These are phyloP conservation scores for Panus rudis DNA, from an alignment of 768 basidiomycete genomes.

Conservation along the genomic window DNA sequence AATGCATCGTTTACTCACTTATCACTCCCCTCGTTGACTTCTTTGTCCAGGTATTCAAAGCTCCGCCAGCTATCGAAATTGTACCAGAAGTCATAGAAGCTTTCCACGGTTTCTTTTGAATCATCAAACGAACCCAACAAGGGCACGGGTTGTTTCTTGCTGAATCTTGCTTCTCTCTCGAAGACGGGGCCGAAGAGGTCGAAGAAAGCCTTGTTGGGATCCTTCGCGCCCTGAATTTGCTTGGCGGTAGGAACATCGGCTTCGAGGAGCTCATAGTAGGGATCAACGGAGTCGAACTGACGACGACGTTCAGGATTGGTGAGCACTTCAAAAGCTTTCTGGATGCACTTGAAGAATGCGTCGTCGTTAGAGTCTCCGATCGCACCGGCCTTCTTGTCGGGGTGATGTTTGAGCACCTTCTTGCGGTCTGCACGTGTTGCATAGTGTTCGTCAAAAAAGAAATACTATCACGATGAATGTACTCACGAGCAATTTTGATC, in stretches of 20 bases:
- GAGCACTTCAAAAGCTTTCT: conserved; percentile 95
- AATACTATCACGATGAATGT: neutral
- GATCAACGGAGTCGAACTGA: conserved; percentile 97
- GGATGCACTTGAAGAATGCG: conserved; percentile 99
- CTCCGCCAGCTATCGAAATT: conserved; percentile 98
- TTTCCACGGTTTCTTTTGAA: conserved; percentile 77
- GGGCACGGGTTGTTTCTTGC: conserved; percentile 77
- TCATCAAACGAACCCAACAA: conserved; percentile 64
- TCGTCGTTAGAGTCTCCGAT: conserved; percentile 90
- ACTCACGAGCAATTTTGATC: conserved; percentile 93
- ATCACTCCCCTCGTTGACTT: conserved; percentile 96
- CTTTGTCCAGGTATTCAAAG: conserved; percentile 98
- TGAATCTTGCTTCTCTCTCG: conserved; percentile 90
- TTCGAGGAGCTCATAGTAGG: conserved; percentile 62
- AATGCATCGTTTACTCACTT: conserved; percentile 41
- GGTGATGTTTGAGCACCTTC: conserved; percentile 98
- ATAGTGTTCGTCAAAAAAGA: neutral
- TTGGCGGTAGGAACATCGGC: conserved; percentile 66
- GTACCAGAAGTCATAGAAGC: conserved; percentile 99
- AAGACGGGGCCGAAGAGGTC: conserved; percentile 73
- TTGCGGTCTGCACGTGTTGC: conserved; percentile 67
- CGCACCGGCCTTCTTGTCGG: conserved; percentile 85
- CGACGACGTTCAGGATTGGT: conserved; percentile 80
- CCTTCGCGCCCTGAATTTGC: conserved; percentile 43
- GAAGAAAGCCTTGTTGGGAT: conserved; percentile 63